Evolutionary conservation across 1,139 yeast species (phyloP).

Genomic region (Hanseniaspora gamundiae): DNA sequence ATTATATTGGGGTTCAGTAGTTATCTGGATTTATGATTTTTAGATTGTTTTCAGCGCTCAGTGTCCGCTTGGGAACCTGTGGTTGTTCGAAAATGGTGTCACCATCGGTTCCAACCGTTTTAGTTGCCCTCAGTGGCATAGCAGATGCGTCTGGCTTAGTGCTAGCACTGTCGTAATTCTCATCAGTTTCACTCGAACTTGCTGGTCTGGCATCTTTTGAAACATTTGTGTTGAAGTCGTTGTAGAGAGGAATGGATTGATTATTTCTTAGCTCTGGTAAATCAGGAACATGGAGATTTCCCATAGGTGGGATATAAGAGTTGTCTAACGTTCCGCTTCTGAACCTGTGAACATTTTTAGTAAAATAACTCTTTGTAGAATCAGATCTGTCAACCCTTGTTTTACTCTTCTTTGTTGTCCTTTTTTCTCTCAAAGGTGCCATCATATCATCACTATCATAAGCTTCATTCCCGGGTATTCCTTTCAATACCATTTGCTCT

Average conservation of each 20-base stretch:
- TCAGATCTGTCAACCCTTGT: constrained; percentile 15
- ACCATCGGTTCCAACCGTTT: too few relatives aligned
- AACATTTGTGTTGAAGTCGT: not conserved
- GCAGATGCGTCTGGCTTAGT: too few relatives aligned
- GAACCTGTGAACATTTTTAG: constrained; percentile 18
- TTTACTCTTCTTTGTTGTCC: constrained; percentile 3
- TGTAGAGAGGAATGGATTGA: not conserved
- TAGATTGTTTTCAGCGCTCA: too few relatives aligned
- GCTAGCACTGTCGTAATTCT: too few relatives aligned
- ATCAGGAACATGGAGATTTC: not conserved
- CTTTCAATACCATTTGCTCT: constrained; percentile 13
- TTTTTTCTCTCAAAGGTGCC: constrained; percentile 22
- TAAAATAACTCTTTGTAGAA: constrained; percentile 23
- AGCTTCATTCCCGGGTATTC: constrained; percentile 27
- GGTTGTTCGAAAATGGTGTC: too few relatives aligned
- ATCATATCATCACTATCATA: constrained; percentile 24
- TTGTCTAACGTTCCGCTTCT: constrained; percentile 18
- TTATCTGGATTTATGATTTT: too few relatives aligned
- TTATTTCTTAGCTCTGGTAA: not conserved
- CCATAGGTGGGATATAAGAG: constrained; percentile 1
- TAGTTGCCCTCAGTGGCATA: too few relatives aligned
- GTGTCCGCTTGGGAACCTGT: too few relatives aligned
- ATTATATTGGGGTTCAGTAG: too few relatives aligned
- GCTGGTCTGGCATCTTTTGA: too few relatives aligned
- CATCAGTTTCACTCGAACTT: too few relatives aligned